Base-by-base conservation (phyloP, 352 stramenopile genomes). In the Phytophthora fragariae region DNA sequence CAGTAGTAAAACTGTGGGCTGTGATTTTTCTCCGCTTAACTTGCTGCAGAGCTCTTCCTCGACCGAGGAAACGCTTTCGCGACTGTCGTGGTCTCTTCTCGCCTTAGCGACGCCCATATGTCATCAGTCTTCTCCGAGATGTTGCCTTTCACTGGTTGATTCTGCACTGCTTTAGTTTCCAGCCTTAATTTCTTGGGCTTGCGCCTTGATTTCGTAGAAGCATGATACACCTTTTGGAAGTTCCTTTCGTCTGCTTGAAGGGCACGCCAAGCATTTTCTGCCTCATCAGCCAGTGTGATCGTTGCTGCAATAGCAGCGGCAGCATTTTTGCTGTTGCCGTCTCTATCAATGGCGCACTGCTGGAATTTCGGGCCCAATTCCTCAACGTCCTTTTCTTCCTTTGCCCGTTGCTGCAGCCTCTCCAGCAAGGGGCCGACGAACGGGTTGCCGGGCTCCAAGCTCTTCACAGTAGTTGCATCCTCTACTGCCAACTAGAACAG, bases 161-260 rank as follows among this genome's bases (percentile, higher is more conserved):
- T 49, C 19, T 19, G 24, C 12, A 19, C 12, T 46, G 14, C 3
- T 56, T 50, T 72, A 46, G 60, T 65, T 17, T 35, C 24, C 44
- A 41, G 71, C 50, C 53, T n/a, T 39, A 17, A 11, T 69, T 53
- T 56, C 52, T 50, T 67, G 19, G 24, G 49, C 29, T 52, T 58
- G 27, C 29, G 24, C 17, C 21, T 41, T 24, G 55, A 54, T 9
- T 65, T 63, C 21, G 35, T 31, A 3, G 37, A 31, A 35, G 57
- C 39, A 11, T 70, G 47, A 31, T 64, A 59, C 3, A 63, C 29
- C 41, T 62, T 65, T 15, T 80, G 74, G 17, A 95, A 57, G 15
- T 57, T 68, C 1, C 62, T 50, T 64, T 94, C 88, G 37, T 88
- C 83, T 7, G 79, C 79, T 66, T 93, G 88, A 7, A 95, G 64